phyloP scores from a whole-genome alignment of 495 filamentous ascomycete species.

The Tuber calosporum region DNA sequence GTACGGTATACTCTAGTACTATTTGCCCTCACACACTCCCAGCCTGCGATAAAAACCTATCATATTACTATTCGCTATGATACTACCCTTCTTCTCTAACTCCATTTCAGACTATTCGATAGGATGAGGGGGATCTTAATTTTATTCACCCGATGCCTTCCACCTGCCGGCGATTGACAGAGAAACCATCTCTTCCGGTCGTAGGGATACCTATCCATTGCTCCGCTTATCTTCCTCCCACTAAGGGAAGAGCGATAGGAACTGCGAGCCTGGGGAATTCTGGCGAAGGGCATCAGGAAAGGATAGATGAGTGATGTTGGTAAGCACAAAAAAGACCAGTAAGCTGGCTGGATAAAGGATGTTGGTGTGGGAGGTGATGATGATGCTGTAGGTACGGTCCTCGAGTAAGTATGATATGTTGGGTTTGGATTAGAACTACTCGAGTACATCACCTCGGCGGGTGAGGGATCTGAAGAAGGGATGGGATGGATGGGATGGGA shows the following conservation, averaged over 20 bases:
- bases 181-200: constrained; percentile 1
- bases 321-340: neutral
- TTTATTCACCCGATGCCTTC: neutral
- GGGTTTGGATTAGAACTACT: constrained; percentile 4
- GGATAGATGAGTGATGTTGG: neutral
- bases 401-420: neutral
- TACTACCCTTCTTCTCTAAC: neutral
- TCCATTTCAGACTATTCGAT: neutral
- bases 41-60: neutral
- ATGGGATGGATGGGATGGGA: neutral
- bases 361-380: neutral
- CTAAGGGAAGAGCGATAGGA: neutral
- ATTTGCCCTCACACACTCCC: neutral
- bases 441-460: neutral
- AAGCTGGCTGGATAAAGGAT: constrained; percentile 1
- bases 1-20: neutral
- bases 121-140: neutral
- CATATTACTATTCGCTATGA: neutral
- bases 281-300: neutral
- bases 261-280: neutral
- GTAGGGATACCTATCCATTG: neutral
- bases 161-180: neutral
- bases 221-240: neutral
- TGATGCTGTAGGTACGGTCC: neutral
- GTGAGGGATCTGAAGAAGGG: neutral